These are phyloP conservation scores for Leccinum broughii DNA, from an alignment of 768 basidiomycete genomes.

Conservation along the genomic window DNA sequence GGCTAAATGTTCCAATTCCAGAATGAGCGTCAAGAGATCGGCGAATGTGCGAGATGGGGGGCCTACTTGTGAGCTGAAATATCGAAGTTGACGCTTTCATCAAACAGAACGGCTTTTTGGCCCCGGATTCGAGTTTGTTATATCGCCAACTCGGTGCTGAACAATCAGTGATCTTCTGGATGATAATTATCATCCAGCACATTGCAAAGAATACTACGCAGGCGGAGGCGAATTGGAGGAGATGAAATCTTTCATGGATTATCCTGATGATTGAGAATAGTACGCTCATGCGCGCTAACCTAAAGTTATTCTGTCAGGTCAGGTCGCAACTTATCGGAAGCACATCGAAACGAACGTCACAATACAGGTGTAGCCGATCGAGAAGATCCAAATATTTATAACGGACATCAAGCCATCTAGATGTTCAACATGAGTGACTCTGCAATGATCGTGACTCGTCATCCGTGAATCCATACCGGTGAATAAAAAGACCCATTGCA, in stretches of 20 bases:
- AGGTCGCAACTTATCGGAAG: neutral
- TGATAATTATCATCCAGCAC: conserved; percentile 10
- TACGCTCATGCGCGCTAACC: conserved; percentile 20
- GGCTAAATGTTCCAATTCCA: neutral
- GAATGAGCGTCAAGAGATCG: neutral
- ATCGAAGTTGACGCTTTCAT: neutral
- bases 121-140: neutral
- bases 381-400: neutral
- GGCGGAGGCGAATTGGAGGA: neutral
- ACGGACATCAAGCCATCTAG: neutral
- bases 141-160: neutral
- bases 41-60: neutral
- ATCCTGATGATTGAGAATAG: conserved; percentile 23
- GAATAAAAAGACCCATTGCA: conserved; percentile 9
- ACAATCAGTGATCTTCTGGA: conserved; percentile 10
- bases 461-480: neutral
- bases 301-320: neutral
- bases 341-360: neutral
- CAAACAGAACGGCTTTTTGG: neutral
- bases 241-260: neutral
- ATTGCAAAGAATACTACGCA: conserved; percentile 8
- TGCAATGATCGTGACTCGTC: neutral
- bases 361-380: neutral
- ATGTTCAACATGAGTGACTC: neutral
- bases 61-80: neutral